These are phyloP conservation scores for Lavandula angustifolia DNA, from an alignment of 257 asterid genomes.

Conservation along the genomic window DNA sequence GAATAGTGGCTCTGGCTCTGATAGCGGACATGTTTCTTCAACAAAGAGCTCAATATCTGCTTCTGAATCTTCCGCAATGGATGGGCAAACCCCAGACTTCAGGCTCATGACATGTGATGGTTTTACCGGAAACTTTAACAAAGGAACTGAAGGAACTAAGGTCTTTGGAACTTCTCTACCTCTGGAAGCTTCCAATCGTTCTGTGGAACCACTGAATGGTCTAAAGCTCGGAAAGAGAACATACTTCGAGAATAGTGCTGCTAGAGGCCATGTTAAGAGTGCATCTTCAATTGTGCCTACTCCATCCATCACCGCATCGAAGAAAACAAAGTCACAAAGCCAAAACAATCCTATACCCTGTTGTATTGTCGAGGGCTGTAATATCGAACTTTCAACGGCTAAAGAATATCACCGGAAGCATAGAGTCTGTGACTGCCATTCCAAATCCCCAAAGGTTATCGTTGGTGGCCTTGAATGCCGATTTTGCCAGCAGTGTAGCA, in stretches of 20 bases:
- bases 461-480: conserved; percentile 78
- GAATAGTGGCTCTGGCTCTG: conserved; percentile 61
- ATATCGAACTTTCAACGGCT: conserved; percentile 66
- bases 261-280: conserved; percentile 50
- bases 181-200: conserved; percentile 53
- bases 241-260: conserved; percentile 59
- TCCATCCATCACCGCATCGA: conserved; percentile 45
- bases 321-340: conserved; percentile 52
- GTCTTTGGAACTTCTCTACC: conserved; percentile 48
- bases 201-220: conserved; percentile 62
- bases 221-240: conserved; percentile 86
- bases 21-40: conserved; percentile 67
- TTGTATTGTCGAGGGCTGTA: conserved; percentile 89
- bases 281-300: conserved; percentile 48
- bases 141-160: conserved; percentile 32
- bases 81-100: conserved; percentile 49
- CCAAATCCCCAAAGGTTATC: conserved; percentile 69
- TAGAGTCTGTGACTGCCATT: conserved; percentile 77
- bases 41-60: conserved; percentile 81
- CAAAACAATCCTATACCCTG: conserved; percentile 45
- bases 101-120: conserved; percentile 45
- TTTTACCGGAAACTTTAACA: conserved; percentile 37
- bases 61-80: conserved; percentile 65
- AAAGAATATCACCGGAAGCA: conserved; percentile 92
- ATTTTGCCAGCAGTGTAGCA: conserved; percentile 98